Conservation (phyloP, 106 monocot species). For the Dioscorea dumetorum region DNA sequence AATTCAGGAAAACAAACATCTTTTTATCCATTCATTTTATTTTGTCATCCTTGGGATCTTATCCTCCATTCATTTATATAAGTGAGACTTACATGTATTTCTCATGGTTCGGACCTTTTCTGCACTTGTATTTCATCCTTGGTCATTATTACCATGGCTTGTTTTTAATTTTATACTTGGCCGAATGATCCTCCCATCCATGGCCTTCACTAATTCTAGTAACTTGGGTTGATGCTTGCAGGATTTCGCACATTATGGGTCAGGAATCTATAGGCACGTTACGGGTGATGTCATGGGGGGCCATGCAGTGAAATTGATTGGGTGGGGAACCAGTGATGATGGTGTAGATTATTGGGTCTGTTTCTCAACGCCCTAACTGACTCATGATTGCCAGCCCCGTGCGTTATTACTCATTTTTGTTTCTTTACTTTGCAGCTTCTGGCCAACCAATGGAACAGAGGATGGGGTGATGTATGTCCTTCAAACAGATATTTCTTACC, state of each 20-base stretch:
- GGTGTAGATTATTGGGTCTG: conserved; percentile 94
- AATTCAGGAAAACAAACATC: too few species aligned
- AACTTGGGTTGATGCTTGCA: conserved; percentile 6
- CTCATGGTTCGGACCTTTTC: too few species aligned
- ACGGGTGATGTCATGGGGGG: conserved; percentile 78
- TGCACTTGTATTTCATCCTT: too few species aligned
- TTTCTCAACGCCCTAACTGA: background rate
- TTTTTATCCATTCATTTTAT: too few species aligned
- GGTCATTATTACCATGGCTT: too few species aligned
- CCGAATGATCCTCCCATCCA: too few species aligned
- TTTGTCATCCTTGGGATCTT: too few species aligned
- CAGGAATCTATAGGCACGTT: conserved; percentile 88
- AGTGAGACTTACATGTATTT: too few species aligned
- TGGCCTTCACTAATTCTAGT: too few species aligned
- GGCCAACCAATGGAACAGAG: conserved; percentile 97
- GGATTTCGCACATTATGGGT: conserved; percentile 98
- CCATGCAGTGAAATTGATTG: conserved; percentile 95
- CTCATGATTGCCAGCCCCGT: background rate
- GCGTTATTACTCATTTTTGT: background rate
- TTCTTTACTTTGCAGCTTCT: conserved; percentile 59
- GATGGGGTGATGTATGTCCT: conserved; percentile 90
- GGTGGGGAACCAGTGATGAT: conserved; percentile 93
- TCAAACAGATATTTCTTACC: background rate
- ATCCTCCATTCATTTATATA: too few species aligned
- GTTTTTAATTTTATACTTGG: too few species aligned